Conservation (phyloP, 2,329 filamentous ascomycete species). For the Ceratocystis variospora region DNA sequence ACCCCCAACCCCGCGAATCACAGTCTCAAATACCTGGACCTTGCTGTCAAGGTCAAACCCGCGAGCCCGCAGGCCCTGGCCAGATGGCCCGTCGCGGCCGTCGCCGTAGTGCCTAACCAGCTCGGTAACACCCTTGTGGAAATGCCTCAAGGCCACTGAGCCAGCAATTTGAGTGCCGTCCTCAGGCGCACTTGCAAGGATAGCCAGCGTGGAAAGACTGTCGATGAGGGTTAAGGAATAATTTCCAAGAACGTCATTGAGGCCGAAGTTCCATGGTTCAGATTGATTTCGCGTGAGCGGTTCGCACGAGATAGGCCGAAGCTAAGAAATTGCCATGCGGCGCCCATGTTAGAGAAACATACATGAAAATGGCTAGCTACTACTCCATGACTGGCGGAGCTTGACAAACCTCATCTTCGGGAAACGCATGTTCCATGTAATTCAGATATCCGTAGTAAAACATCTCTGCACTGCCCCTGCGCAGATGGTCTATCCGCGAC, state of each 20-base stretch:
- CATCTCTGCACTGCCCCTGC: conserved; percentile 55
- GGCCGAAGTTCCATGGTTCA: conserved; percentile 66
- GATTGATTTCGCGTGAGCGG: conserved; percentile 72
- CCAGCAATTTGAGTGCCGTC: conserved; percentile 25
- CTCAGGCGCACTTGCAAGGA: conserved; percentile 61
- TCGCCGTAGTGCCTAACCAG: conserved; percentile 79
- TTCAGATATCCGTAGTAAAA: conserved; percentile 96
- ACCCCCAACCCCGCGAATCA: conserved; percentile 83
- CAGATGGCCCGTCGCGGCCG: conserved; percentile 53
- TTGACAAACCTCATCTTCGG: conserved; percentile 64
- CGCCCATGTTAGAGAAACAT: conserved; percentile 20
- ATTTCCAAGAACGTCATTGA: conserved; percentile 94
- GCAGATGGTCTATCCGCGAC: conserved; percentile 41
- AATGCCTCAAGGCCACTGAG: conserved; percentile 47
- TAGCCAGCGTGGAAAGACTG: conserved; percentile 84
- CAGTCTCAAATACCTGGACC: conserved; percentile 96
- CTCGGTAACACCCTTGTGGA: conserved; percentile 64
- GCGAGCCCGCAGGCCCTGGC: conserved; percentile 55
- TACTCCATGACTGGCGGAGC: background rate
- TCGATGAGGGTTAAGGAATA: conserved; percentile 94
- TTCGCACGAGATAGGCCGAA: conserved; percentile 72
- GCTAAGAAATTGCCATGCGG: conserved; percentile 30
- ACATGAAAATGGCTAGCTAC: background rate
- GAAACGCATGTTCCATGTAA: conserved; percentile 88
- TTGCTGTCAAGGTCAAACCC: conserved; percentile 96